phyloP scores from a whole-genome alignment of 768 basidiomycete genomes.

The Lentinus tigrinus region DNA sequence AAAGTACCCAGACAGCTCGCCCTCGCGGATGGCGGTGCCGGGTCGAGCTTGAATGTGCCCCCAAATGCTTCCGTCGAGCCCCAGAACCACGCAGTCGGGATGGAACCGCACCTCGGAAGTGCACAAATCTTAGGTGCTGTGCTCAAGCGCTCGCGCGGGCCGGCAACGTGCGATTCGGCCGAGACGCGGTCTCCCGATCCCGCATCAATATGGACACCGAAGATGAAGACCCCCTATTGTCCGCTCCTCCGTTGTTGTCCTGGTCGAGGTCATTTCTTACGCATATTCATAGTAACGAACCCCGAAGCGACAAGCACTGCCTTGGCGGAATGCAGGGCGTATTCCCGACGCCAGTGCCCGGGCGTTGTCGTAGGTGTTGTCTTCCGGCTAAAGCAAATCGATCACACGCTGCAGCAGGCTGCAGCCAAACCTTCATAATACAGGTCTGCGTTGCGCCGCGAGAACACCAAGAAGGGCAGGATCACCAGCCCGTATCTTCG shows the following conservation, averaged over 20 bases:
- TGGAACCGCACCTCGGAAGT: neutral
- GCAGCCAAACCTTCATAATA: slow-evolving; percentile 13
- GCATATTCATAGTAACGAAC: neutral
- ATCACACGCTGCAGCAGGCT: slow-evolving; percentile 14
- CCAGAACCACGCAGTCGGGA: neutral
- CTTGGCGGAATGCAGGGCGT: neutral
- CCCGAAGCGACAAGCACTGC: neutral
- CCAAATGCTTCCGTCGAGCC: neutral
- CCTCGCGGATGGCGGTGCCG: neutral
- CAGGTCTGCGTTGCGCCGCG: slow-evolving; percentile 8
- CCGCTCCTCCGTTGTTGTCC: neutral
- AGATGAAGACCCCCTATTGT: neutral
- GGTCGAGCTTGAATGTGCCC: neutral
- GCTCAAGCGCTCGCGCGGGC: neutral
- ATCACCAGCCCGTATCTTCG: slow-evolving; percentile 20
- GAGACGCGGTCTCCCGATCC: neutral
- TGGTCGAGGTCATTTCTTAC: neutral
- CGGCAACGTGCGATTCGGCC: neutral
- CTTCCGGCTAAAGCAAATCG: slow-evolving; percentile 7
- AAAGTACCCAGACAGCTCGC: neutral
- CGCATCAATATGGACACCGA: neutral
- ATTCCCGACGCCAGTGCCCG: neutral
- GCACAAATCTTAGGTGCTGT: neutral
- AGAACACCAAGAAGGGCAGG: slow-evolving; percentile 18
- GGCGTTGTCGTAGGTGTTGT: neutral